Conservation (phyloP, 768 basidiomycete genomes). For the Psilocybe azurescens region DNA sequence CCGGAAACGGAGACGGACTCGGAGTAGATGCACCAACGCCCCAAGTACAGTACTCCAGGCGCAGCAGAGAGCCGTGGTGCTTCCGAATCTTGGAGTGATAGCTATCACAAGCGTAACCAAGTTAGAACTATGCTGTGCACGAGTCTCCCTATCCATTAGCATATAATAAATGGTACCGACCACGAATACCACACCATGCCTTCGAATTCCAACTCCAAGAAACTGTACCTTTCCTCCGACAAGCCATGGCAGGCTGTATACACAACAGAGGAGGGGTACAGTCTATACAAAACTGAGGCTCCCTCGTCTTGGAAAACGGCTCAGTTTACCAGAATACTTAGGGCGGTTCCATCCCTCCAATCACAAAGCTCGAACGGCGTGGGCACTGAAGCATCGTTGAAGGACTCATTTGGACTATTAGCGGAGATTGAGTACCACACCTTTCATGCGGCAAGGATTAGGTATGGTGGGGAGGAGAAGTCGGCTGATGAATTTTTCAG, state of each 20-base stretch:
- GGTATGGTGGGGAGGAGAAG: slow-evolving; percentile 8
- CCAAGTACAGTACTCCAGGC: no score
- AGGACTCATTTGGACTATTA: slow-evolving; percentile 1
- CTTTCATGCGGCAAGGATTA: slow-evolving; percentile 10
- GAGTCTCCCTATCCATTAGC: no score
- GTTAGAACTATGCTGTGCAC: no score
- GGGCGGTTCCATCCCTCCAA: background rate
- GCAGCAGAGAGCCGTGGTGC: no score
- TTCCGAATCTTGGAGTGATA: no score
- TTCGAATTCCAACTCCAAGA: background rate
- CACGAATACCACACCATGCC: no score
- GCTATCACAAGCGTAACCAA: no score
- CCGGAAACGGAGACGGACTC: no score
- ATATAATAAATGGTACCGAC: no score
- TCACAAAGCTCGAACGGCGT: no score
- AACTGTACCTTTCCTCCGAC: slow-evolving; percentile 26
- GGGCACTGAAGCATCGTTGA: background rate
- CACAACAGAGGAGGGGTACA: slow-evolving; percentile 22
- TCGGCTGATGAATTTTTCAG: slow-evolving; percentile 18
- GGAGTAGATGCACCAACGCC: no score
- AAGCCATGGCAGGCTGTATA: slow-evolving; percentile 26
- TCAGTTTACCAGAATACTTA: slow-evolving; percentile 1
- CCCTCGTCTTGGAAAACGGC: background rate
- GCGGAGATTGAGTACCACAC: slow-evolving; percentile 22
- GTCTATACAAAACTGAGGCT: slow-evolving; percentile 26